Percentiles rank a stretch among this genome's conserved stretches.
phyloP scores from a whole-genome alignment of 2,329 filamentous ascomycete genomes.

The Ceratocystis eucalypticola region DNA sequence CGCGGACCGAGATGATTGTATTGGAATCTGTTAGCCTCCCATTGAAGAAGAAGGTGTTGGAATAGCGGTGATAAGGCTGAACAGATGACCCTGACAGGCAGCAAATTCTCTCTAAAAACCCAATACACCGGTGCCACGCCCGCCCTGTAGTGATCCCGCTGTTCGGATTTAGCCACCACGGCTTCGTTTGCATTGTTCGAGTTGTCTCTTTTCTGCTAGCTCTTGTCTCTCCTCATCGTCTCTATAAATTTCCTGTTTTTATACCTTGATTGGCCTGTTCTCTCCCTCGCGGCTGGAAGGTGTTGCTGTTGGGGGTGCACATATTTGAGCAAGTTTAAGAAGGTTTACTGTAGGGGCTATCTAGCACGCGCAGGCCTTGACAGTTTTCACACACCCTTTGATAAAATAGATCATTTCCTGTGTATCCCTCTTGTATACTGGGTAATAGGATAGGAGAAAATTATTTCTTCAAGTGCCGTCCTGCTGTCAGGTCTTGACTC shows the following conservation, averaged over 20 bases:
- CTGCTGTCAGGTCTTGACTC: not conserved
- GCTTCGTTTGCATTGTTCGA: not conserved
- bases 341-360: not conserved
- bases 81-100: not conserved
- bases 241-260: not conserved
- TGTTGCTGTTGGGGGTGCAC: not conserved
- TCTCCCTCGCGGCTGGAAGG: not conserved
- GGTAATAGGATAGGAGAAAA: not conserved
- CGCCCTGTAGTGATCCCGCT: slow-evolving; percentile 5
- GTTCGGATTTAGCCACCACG: not conserved
- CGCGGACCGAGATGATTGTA: not conserved
- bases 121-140: not conserved
- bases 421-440: not conserved
- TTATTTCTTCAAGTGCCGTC: not conserved
- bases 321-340: slow-evolving; percentile 18
- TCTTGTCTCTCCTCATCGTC: not conserved
- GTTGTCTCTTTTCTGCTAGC: not conserved
- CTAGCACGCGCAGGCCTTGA: not conserved
- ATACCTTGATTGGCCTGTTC: not conserved
- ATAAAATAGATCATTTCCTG: not conserved
- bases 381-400: not conserved
- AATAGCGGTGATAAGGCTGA: not conserved
- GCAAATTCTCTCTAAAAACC: not conserved
- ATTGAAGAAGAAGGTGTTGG: not conserved
- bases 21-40: not conserved